Evolutionary conservation across 2,329 filamentous ascomycete species (phyloP).

Genomic region (Lachnellula cervina): DNA sequence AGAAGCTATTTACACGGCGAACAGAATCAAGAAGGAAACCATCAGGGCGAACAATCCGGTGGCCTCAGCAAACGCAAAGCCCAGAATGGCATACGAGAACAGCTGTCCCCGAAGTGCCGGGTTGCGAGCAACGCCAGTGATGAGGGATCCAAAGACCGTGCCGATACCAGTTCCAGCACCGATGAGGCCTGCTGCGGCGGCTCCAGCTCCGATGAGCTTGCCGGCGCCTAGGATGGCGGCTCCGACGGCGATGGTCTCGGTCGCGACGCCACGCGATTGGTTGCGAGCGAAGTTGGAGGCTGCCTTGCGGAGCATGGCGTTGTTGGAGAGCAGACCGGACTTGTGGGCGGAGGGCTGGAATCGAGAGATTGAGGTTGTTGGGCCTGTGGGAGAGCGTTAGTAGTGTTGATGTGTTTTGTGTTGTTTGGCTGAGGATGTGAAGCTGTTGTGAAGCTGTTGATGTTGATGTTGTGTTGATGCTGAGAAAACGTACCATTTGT

Average conservation of each 20-base stretch:
- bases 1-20: constrained; percentile 21
- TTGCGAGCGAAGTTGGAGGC: constrained; percentile 19
- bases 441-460: constrained; percentile 3
- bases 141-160: constrained; percentile 49
- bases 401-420: constrained; percentile 1
- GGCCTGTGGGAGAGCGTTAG: constrained; percentile 18
- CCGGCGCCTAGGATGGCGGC: constrained; percentile 24
- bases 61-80: constrained; percentile 60
- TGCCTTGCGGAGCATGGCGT: constrained; percentile 21
- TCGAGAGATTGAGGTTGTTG: constrained; percentile 22
- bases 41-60: constrained; percentile 54
- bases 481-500: constrained; percentile 20
- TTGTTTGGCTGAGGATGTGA: neutral
- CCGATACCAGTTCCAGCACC: constrained; percentile 41
- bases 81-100: constrained; percentile 60
- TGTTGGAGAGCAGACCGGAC: constrained; percentile 23
- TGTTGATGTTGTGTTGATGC: too few species aligned
- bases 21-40: constrained; percentile 34
- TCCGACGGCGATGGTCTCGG: constrained; percentile 24
- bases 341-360: constrained; percentile 19
- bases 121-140: constrained; percentile 52
- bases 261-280: constrained; percentile 24
- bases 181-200: constrained; percentile 27
- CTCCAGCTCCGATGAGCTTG: constrained; percentile 26
- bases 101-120: constrained; percentile 50